Evolutionary conservation across 345 rosid species (phyloP).

Genomic region (Anacardium occidentale): DNA sequence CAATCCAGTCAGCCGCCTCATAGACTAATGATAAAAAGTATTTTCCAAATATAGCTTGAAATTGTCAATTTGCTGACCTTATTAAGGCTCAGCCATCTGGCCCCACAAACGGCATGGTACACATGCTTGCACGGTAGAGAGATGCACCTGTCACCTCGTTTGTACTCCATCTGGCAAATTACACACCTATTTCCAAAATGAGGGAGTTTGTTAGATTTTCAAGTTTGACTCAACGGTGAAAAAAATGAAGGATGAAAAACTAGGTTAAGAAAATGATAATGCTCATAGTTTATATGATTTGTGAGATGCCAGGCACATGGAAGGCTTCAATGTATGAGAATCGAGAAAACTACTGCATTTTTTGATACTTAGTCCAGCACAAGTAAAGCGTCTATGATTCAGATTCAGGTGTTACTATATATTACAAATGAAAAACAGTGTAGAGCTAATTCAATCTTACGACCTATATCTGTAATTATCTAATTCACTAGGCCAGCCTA

Average conservation of each 20-base stretch:
- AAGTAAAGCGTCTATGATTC: neutral
- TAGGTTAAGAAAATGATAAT: neutral
- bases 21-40: neutral
- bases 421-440: neutral
- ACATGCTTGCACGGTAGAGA: slow-evolving; percentile 87
- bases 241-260: neutral
- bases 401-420: too few species aligned
- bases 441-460: too few species aligned
- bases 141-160: slow-evolving; percentile 75
- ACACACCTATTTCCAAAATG: slow-evolving; percentile 63
- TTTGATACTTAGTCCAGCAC: neutral
- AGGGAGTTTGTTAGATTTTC: neutral
- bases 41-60: neutral
- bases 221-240: neutral
- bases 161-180: slow-evolving; percentile 97
- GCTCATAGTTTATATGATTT: neutral
- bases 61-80: slow-evolving; percentile 48
- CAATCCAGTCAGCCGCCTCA: slow-evolving; percentile 16
- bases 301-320: neutral
- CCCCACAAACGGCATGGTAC: slow-evolving; percentile 77
- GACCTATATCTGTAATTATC: neutral
- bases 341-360: too few species aligned
- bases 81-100: slow-evolving; percentile 93
- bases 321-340: neutral
- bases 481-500: neutral